Base-by-base conservation (phyloP, 148 eudicot genomes). In the Persicaria tinctoria region DNA sequence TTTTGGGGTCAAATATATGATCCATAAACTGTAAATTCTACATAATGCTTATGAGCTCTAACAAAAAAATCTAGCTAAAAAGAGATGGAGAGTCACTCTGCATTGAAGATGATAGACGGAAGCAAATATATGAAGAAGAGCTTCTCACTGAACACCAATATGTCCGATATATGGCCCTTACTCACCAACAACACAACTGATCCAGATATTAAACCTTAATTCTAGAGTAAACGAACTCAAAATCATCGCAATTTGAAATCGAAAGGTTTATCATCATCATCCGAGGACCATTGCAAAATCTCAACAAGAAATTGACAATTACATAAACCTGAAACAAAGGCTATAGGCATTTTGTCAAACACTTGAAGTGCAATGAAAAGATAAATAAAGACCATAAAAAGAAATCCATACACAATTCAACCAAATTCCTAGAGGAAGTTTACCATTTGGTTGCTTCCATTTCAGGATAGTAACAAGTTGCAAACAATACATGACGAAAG, bases 81-180 rank as follows among this genome's bases (percentile, higher is more conserved):
- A 41, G 49, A 18, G 46, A 73, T 13, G 41, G 57, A 48, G 53
- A 66, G 71, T 80, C 82, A 95, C 99, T 97, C 99, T 46, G 99
- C 99, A 85, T 95, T 95, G 77, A 95, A 95, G 23, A 95, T 95
- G 80, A 95, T 95, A 8, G 97, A 97, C 38, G 99, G 97, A 55
- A 95, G 88, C 77, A 95, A 73, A 83, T 95, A 95, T 72, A 95
- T 92, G 82, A 95, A 95, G 87, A 95, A 95, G 32, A 95, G 80
- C 77, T 95, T 97, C 79, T 95, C 97, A 74, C 85, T 85, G 80
- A 95, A 95, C 53, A 85, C 89, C 48, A 95, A 82, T 32, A 95
- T 84, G 51, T 84, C 87, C 1, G 96, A 89, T 75, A 77, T 90
- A 70, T 82, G 78, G 74, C 96, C 96, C 85, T 86, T 87, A 73